Percentiles rank a stretch among this genome's conserved stretches.
Conservation (phyloP, 495 filamentous ascomycete species). For the Aspergillus olivimuriae region DNA sequence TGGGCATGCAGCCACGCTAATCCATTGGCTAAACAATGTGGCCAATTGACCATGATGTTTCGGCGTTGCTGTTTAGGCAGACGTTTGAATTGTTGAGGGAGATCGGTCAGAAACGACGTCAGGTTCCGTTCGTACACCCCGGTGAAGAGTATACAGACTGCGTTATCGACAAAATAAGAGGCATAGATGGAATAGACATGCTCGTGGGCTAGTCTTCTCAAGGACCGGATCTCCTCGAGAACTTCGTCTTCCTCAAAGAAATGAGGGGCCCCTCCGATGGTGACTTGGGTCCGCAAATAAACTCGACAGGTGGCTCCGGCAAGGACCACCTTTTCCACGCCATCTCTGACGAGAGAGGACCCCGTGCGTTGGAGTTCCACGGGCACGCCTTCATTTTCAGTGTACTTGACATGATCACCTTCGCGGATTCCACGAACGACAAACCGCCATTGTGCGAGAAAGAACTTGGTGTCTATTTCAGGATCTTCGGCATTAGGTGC, state of each 20-base stretch:
- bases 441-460: conserved; percentile 74
- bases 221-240: conserved; percentile 56
- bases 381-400: conserved; percentile 72
- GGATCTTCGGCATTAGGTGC: conserved; percentile 50
- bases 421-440: conserved; percentile 63
- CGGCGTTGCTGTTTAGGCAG: conserved; percentile 67
- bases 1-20: conserved; percentile 69
- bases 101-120: conserved; percentile 66
- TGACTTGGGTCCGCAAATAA: conserved; percentile 66
- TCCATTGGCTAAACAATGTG: conserved; percentile 77
- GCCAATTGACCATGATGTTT: conserved; percentile 70
- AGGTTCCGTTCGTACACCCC: conserved; percentile 71
- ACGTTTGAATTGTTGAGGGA: conserved; percentile 59
- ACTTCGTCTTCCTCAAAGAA: conserved; percentile 61
- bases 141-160: conserved; percentile 70
- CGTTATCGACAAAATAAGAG: conserved; percentile 69
- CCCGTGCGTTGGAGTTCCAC: conserved; percentile 60
- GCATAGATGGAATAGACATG: conserved; percentile 78
- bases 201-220: conserved; percentile 61
- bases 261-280: conserved; percentile 52
- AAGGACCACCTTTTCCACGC: conserved; percentile 62
- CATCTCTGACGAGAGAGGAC: conserved; percentile 37
- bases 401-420: conserved; percentile 67
- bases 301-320: conserved; percentile 36
- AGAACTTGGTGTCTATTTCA: conserved; percentile 66